phyloP scores from a whole-genome alignment of 805 yeast species.

The Isabelozyma pseudorhagii region DNA sequence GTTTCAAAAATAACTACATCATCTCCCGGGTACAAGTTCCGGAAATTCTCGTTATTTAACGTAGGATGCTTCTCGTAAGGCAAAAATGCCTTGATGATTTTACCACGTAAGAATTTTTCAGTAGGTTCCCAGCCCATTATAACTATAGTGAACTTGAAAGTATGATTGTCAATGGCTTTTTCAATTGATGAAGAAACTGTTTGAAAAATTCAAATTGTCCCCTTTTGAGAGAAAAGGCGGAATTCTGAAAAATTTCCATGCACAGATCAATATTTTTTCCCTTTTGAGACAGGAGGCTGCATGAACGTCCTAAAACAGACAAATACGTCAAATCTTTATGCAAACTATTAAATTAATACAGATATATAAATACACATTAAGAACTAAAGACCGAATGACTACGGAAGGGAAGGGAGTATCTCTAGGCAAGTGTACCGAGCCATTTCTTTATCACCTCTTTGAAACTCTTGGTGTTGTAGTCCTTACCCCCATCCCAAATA shows the following conservation, averaged over 20 bases:
- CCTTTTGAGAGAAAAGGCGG: background rate
- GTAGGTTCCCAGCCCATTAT: slow-evolving; percentile 39
- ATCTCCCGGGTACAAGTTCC: slow-evolving; percentile 71
- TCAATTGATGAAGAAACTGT: too few relatives aligned
- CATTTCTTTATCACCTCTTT: slow-evolving; percentile 32
- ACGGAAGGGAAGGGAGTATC: background rate
- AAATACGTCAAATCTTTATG: background rate
- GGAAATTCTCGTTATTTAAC: slow-evolving; percentile 36
- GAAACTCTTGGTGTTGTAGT: slow-evolving; percentile 30
- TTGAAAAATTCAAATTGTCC: background rate
- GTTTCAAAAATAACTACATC: slow-evolving; percentile 72
- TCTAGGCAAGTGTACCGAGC: slow-evolving; percentile 31
- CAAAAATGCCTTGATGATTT: slow-evolving; percentile 35
- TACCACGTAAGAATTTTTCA: slow-evolving; percentile 31
- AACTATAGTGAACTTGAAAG: background rate
- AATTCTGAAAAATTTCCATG: background rate
- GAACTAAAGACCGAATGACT: background rate
- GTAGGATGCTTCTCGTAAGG: slow-evolving; percentile 41
- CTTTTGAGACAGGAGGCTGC: background rate
- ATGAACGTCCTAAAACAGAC: background rate
- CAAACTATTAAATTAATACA: background rate
- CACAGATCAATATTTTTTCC: background rate
- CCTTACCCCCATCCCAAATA: slow-evolving; percentile 74
- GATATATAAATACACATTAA: background rate
- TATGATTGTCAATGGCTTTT: too few relatives aligned